Conservation (phyloP, 2,329 filamentous ascomycete species). For the Fusarium compactum region DNA sequence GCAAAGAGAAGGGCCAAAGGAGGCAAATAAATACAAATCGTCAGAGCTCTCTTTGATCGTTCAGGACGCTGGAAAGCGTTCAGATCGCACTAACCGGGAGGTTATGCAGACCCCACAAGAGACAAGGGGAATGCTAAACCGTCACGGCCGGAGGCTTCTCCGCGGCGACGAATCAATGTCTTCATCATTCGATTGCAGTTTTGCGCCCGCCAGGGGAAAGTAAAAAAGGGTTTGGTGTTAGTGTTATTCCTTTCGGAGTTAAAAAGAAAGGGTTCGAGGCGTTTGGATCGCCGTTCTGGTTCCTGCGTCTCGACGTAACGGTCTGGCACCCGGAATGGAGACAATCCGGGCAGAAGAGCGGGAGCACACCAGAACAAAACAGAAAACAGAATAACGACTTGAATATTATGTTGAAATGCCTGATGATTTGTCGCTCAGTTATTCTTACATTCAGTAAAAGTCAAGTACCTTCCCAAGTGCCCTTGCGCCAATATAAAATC, state of each 20-base stretch:
- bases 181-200: slow-evolving; percentile 62
- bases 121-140: slow-evolving; percentile 45
- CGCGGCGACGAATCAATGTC: slow-evolving; percentile 51
- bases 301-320: slow-evolving; percentile 2
- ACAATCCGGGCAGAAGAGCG: not conserved
- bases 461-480: slow-evolving; percentile 15
- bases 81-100: slow-evolving; percentile 54
- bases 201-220: not conserved
- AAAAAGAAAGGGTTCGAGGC: not conserved
- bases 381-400: slow-evolving; percentile 27
- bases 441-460: slow-evolving; percentile 15
- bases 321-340: not conserved
- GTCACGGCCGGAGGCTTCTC: slow-evolving; percentile 27
- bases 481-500: slow-evolving; percentile 19
- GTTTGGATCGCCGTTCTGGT: not conserved
- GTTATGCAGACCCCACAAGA: slow-evolving; percentile 27
- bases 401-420: slow-evolving; percentile 33
- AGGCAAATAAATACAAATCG: slow-evolving; percentile 42
- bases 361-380: not conserved
- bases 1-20: not conserved
- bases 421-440: slow-evolving; percentile 16
- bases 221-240: not conserved
- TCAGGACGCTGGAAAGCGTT: slow-evolving; percentile 52
- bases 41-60: slow-evolving; percentile 69
- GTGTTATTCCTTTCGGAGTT: not conserved